Evolutionary conservation across 441 rosid species (phyloP), one percentile per base, ranked within the genome.

Genomic region (Manihot esculenta): DNA sequence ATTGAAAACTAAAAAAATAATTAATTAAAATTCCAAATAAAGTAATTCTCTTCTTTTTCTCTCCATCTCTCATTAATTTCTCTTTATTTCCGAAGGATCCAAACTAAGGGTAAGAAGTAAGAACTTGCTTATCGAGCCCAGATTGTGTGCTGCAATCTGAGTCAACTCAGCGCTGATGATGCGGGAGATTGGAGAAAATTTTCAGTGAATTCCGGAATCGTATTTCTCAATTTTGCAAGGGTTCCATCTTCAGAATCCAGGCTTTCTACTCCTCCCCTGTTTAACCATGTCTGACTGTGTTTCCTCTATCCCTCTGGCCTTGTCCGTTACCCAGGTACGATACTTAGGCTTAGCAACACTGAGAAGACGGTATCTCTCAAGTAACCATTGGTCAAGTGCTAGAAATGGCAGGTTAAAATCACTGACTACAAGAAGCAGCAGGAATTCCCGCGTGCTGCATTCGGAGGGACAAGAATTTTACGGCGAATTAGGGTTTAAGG

Each of bases 231-330:
- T 5, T 13, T 26, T 9, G 24, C 38, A 56, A 26, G 10, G 26
- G 11, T n/a, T 20, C 20, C 21, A 27, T 13, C 57, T 20, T 21
- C 3, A 24, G 5, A 33, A 12, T 26, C 1, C 14, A 11, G 59
- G 17, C 1, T 60, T n/a, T n/a, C 26, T 26, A n/a, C n/a, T n/a
- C 0, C 10, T 0, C 8, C 51, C 17, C 7, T 44, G 26, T 54
- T 69, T 13, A 26, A 41, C 49, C 64, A 87, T 86, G 89, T 78
- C 76, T 70, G 82, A 74, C 69, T 79, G 85, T 78, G 47, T 77
- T 3, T 68, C 78, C 56, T 75, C 81, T 1, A 62, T 72, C 9
- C 70, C 79, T 61, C 59, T 75, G n/a, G 48, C 86, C 35, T 75
- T 74, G 27, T 75, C 78, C 23, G 6, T 76, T 11, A 17, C 61